Percentiles rank a stretch among this genome's conserved stretches.
Evolutionary conservation across 805 yeast species (phyloP).

Genomic region (Ogataea thermomethanolica): DNA sequence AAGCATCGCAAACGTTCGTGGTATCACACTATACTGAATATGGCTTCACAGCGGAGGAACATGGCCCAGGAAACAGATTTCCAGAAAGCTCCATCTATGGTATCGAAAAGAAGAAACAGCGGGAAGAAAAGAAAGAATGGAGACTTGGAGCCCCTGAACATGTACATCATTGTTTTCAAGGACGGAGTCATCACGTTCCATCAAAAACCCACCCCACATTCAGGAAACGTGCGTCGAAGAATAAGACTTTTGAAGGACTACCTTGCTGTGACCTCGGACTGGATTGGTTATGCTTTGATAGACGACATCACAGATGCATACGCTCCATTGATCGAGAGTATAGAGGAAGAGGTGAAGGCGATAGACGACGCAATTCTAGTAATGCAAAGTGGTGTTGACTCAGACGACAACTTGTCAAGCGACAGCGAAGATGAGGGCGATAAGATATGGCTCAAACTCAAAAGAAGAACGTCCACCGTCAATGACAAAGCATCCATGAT

Average conservation of each 20-base stretch:
- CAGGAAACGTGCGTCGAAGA: constrained; percentile 91
- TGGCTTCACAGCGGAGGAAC: constrained; percentile 2
- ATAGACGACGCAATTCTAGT: constrained; percentile 88
- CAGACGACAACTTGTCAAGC: constrained; percentile 41
- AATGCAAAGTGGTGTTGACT: constrained; percentile 69
- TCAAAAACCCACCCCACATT: constrained; percentile 92
- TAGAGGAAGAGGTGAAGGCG: constrained; percentile 91
- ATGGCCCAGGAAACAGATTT: constrained; percentile 1
- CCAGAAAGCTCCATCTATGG: constrained; percentile 15
- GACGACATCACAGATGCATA: constrained; percentile 97
- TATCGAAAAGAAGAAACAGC: constrained; percentile 18
- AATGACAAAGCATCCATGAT: constrained; percentile 24
- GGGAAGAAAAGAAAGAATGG: constrained; percentile 33
- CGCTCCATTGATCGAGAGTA: constrained; percentile 93
- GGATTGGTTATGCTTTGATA: constrained; percentile 95
- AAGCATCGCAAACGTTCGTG: constrained; percentile 18
- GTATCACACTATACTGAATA: constrained; percentile 13
- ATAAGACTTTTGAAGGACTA: constrained; percentile 85
- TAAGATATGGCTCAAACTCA: constrained; percentile 30
- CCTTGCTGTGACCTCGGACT: constrained; percentile 85
- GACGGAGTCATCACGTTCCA: constrained; percentile 93
- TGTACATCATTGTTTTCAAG: constrained; percentile 87
- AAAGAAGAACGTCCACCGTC: constrained; percentile 29
- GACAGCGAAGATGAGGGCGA: constrained; percentile 40
- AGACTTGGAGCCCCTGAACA: constrained; percentile 83